Evolutionary conservation across 192 early-diverging fungal species (phyloP), one percentile per base, ranked within the genome.

Genomic region (Mortierella alpina): DNA sequence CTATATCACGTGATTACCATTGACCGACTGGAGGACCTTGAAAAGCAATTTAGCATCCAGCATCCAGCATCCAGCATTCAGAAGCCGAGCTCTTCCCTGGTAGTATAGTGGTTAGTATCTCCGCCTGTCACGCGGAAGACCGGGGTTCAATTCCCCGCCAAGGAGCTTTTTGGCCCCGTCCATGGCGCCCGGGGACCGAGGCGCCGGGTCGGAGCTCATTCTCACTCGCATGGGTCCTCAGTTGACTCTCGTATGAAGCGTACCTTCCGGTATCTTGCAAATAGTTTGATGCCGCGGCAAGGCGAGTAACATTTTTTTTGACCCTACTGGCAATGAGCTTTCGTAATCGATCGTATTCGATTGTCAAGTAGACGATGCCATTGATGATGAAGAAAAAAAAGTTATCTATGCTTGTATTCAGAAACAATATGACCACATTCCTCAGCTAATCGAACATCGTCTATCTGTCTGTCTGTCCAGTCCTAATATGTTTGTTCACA

Each of bases 401-500:
- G 31, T 31, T 2, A 31, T 31, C 31, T 31, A 31, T 31, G 31
- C 31, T 31, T 31, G 31, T 31, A 31, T 31, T 31, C 31, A 31
- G 31, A 31, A 31, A 2, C 31, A 31, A 31, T 31, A 31, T 31
- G 31, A 31, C 31, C 3, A 3, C 31, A 31, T 2, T 31, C n/a
- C n/a, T n/a, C n/a, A n/a, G n/a, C n/a, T n/a, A n/a, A n/a, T n/a
- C n/a, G 31, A 31, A 31, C 31, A 1, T 31, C 31, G 31, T 31
- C 31, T 31, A 3, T 31, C 31, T 31, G 31, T 31, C 31, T 31
- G 31, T 31, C 31, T 31, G 31, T 31, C 31, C 31, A 31, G 31
- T 31, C 15, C 52, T 53, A 7, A 15, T 14, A 18, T 55, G 50
- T 15, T n/a, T 31, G 4, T 49, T 83, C 85, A 90, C 51, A 89